Evolutionary conservation across 2,329 filamentous ascomycete genomes (phyloP), one percentile per base, ranked within the genome.

Genomic region (Trichoderma hamatum): DNA sequence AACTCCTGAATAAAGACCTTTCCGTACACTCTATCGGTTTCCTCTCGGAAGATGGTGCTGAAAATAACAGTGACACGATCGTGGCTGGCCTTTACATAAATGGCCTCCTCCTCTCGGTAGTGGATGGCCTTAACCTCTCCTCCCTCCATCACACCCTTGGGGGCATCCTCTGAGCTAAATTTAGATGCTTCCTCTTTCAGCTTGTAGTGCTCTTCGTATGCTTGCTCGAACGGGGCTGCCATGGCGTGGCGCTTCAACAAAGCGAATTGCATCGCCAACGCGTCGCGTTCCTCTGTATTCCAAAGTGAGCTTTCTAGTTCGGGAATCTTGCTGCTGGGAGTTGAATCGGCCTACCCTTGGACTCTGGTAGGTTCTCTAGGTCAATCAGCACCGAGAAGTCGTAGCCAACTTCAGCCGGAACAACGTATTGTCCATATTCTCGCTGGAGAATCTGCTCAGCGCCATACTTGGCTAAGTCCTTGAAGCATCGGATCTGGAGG

Each of bases 1-100:
- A 99, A 99, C 81, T 99, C 96, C 83, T 97, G 94, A 74, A 99
- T 89, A 79, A 99, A 99, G 16, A 99, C 94, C 83, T 97, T 98
- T 75, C 96, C 96, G 76, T 97, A 99, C 69, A 99, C 93, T 71
- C 95, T 87, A 79, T 99, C 96, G 67, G 96, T 99, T 83, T 99
- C 96, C 79, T 99, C 96, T 69, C 93, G 88, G 86, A 99, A 99
- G 64, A 98, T 89, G 52, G 96, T 99, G 82, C 94, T 97, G 86
- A 99, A 99, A 77, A 99, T 99, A 76, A 99, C 94, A 0, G 96
- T 99, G 64, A 99, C 96, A 76, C 96, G 90, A 80, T 99, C 96
- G 83, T 96, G 92, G 80, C 92, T 96, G 71, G 96, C 95, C 84
- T 99, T 98, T 84, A 99, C 91, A 81, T 97, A 99, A 78, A 99